Percentiles rank a stretch among this genome's conserved stretches.
phyloP scores from a whole-genome alignment of 305 asterid genomes.

The Striga hermonthica region DNA sequence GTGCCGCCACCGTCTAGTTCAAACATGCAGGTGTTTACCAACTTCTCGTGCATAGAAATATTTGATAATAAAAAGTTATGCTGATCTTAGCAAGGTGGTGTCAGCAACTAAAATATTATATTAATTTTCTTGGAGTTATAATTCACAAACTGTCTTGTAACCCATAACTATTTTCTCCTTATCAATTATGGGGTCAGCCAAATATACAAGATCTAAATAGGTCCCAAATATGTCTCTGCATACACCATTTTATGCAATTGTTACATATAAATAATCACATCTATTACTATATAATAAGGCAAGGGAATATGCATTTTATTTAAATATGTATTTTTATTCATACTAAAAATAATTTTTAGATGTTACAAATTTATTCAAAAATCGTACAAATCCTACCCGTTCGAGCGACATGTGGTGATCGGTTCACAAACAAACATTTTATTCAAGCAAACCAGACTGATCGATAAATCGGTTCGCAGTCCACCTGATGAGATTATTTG shows the following conservation, averaged over 20 bases:
- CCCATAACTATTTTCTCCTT: neutral
- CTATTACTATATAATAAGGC: no score
- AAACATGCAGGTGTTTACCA: constrained; percentile 1
- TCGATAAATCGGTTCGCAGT: no score
- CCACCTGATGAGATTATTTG: no score
- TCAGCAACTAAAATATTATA: neutral
- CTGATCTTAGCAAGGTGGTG: neutral
- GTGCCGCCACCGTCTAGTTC: neutral
- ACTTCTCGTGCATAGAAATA: constrained; percentile 17
- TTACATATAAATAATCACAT: neutral
- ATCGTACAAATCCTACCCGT: no score
- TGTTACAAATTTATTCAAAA: no score
- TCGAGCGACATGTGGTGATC: no score
- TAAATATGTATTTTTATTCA: no score
- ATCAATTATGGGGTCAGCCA: constrained; percentile 14
- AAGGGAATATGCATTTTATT: no score
- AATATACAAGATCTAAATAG: neutral
- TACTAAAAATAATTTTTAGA: no score
- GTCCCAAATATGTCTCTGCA: neutral
- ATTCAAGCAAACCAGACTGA: no score
- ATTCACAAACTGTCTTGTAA: neutral
- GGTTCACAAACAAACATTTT: no score
- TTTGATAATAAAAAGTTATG: neutral
- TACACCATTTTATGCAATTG: neutral
- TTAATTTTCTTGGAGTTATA: neutral